Percentiles rank a stretch among this genome's conserved stretches.
phyloP scores from a whole-genome alignment of 352 stramenopile genomes.

The Phytophthora sp. region DNA sequence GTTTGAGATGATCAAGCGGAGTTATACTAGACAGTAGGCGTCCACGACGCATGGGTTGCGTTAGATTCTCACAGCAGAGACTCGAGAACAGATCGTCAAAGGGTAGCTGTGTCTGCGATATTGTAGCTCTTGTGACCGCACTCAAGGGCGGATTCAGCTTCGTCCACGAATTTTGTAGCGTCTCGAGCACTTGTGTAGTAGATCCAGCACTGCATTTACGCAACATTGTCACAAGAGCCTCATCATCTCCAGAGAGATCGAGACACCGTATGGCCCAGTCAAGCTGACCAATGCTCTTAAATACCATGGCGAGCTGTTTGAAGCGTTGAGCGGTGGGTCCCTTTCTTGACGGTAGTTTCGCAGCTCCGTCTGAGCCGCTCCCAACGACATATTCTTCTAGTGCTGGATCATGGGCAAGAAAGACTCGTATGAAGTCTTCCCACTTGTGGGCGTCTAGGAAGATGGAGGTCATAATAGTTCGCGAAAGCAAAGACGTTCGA shows the following conservation, averaged over 20 bases:
- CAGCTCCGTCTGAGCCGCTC: slow-evolving; percentile 44
- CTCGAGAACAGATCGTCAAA: slow-evolving; percentile 67
- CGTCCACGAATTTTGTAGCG: slow-evolving; percentile 59
- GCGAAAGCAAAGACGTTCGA: slow-evolving; percentile 47
- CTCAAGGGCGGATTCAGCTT: slow-evolving; percentile 61
- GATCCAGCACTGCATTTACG: slow-evolving; percentile 29
- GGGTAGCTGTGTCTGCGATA: slow-evolving; percentile 20
- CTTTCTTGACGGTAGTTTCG: slow-evolving; percentile 71
- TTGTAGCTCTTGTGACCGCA: slow-evolving; percentile 46
- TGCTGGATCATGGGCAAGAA: slow-evolving; percentile 53
- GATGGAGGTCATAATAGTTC: slow-evolving; percentile 50
- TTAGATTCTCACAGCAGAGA: slow-evolving; percentile 69
- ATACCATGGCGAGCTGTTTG: slow-evolving; percentile 46
- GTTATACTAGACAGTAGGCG: slow-evolving; percentile 60
- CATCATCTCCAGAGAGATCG: slow-evolving; percentile 74
- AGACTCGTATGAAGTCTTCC: slow-evolving; percentile 59
- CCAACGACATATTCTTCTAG: slow-evolving; percentile 76
- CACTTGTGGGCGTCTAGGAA: slow-evolving; percentile 61
- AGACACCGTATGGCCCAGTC: slow-evolving; percentile 66
- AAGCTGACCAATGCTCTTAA: slow-evolving; percentile 60
- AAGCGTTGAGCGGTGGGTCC: slow-evolving; percentile 46
- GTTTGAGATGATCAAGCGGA: slow-evolving; percentile 54
- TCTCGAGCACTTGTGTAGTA: slow-evolving; percentile 36
- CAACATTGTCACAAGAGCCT: slow-evolving; percentile 60
- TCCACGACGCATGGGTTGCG: slow-evolving; percentile 68